Conservation (phyloP, 768 basidiomycete species). For the Boletus coccyginus region DNA sequence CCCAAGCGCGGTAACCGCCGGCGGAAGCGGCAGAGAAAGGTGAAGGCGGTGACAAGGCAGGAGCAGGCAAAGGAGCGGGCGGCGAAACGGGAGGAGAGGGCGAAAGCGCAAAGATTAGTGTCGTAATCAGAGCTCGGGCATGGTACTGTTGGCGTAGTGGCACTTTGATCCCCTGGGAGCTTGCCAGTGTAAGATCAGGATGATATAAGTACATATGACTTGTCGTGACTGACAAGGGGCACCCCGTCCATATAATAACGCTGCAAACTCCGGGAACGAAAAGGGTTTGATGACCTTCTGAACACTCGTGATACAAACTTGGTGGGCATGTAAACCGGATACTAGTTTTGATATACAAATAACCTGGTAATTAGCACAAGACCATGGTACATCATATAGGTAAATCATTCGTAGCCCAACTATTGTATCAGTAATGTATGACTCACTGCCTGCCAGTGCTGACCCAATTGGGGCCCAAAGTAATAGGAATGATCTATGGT, state of each 20-base stretch:
- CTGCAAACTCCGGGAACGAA: too few relatives aligned
- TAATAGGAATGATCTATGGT: background rate
- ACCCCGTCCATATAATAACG: background rate
- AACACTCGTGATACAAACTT: too few relatives aligned
- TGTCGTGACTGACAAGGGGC: background rate
- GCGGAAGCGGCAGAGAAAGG: constrained; percentile 64
- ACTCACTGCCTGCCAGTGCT: too few relatives aligned
- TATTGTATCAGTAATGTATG: too few relatives aligned
- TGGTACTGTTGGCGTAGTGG: background rate
- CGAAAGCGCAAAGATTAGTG: constrained; percentile 1
- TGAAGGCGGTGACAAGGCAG: constrained; percentile 67
- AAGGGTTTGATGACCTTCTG: too few relatives aligned
- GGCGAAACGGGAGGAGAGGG: constrained; percentile 53
- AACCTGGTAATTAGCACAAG: too few relatives aligned
- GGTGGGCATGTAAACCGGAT: too few relatives aligned
- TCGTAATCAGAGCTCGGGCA: background rate
- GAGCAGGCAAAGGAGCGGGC: constrained; percentile 64
- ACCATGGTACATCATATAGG: too few relatives aligned
- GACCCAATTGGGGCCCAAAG: too few relatives aligned
- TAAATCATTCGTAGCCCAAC: too few relatives aligned
- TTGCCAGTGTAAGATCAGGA: background rate
- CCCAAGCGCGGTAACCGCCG: constrained; percentile 75
- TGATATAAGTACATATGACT: background rate
- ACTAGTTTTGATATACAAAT: too few relatives aligned
- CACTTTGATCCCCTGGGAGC: background rate